Percentiles rank a stretch among this genome's conserved stretches.
Conservation (phyloP, 1,139 yeast species). For the Suhomyces guaymorum region DNA sequence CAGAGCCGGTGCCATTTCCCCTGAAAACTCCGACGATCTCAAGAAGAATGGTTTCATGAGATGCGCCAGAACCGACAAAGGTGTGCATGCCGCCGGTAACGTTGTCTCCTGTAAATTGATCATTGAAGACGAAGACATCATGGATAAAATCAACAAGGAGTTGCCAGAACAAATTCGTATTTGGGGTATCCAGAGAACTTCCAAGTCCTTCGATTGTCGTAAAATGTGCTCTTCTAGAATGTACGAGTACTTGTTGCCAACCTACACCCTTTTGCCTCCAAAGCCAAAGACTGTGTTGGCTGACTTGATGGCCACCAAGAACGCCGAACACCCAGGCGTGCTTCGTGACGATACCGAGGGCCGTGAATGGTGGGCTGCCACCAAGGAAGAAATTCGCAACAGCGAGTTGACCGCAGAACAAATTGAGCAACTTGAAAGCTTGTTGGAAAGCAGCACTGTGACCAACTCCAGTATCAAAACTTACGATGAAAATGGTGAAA, state of each 20-base stretch:
- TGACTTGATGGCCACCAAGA: constrained; percentile 56
- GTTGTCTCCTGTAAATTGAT: constrained; percentile 86
- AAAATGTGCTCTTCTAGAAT: constrained; percentile 93
- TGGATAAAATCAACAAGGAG: constrained; percentile 66
- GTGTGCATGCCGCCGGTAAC: constrained; percentile 98
- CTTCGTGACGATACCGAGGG: constrained; percentile 70
- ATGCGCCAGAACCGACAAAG: constrained; percentile 97
- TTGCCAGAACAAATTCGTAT: constrained; percentile 86
- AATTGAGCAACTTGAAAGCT: constrained; percentile 22
- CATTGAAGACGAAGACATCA: constrained; percentile 80
- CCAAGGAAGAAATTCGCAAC: constrained; percentile 44
- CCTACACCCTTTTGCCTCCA: constrained; percentile 88
- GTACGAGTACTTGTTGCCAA: constrained; percentile 90
- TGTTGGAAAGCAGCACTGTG: constrained; percentile 16
- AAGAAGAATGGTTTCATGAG: constrained; percentile 91
- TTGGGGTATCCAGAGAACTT: constrained; percentile 91
- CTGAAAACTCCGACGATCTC: constrained; percentile 85
- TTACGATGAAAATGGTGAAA: constrained; percentile 36
- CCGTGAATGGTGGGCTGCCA: constrained; percentile 65
- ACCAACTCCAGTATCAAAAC: constrained; percentile 22
- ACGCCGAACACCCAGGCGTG: constrained; percentile 56
- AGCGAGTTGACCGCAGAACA: constrained; percentile 52
- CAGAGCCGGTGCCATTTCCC: constrained; percentile 86
- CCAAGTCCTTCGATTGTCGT: constrained; percentile 90
- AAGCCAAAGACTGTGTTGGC: constrained; percentile 70